Percentiles rank a stretch among this genome's conserved stretches.
Evolutionary conservation across 768 basidiomycete genomes (phyloP).

Genomic region (Phanerodontia chrysosporium): DNA sequence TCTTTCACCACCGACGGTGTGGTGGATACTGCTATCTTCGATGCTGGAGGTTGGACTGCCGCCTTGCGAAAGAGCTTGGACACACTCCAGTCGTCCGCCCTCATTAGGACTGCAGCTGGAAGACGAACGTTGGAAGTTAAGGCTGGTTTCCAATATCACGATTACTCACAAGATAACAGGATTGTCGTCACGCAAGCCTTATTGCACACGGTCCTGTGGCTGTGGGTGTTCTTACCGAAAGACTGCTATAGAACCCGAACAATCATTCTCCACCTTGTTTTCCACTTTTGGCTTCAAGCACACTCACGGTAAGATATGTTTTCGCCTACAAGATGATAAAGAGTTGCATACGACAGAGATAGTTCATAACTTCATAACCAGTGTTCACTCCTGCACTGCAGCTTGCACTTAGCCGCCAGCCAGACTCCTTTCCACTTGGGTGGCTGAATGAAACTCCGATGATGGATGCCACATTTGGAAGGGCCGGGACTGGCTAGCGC

Average conservation of each 20-base stretch:
- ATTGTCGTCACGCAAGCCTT: neutral
- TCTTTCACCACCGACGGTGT: no score
- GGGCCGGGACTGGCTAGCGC: neutral
- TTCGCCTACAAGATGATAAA: no score
- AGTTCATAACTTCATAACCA: no score
- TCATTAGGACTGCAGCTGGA: neutral
- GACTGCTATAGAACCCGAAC: neutral
- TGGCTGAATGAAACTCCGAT: neutral
- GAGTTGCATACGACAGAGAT: no score
- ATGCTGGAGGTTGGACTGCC: no score
- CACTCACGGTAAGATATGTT: no score
- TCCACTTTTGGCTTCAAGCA: no score
- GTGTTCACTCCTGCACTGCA: no score
- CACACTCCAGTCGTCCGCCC: constrained; percentile 3
- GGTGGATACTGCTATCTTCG: no score
- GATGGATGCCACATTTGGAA: neutral
- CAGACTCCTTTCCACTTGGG: neutral
- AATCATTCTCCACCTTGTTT: no score
- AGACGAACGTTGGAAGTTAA: neutral
- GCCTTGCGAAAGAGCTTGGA: constrained; percentile 1
- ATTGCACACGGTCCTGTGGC: neutral
- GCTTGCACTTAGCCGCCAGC: no score
- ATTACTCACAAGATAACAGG: neutral
- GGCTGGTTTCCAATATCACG: neutral
- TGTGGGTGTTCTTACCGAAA: neutral